phyloP scores from a whole-genome alignment of 2,329 filamentous ascomycete species.

The Fusarium mundagurra region DNA sequence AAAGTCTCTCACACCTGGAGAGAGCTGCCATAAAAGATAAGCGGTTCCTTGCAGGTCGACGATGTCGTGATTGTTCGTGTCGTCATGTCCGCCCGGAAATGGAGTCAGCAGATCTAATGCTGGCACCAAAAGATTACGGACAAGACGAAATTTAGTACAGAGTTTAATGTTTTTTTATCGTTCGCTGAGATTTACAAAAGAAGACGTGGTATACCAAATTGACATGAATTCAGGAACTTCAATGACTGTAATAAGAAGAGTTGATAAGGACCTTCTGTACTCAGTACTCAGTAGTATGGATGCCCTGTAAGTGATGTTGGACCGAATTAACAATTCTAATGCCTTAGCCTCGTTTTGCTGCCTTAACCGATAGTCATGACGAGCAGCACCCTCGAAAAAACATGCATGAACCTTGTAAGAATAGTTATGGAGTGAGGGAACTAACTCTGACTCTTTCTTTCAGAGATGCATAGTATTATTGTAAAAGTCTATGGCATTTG shows the following conservation, averaged over 20 bases:
- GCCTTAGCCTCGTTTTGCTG: constrained; percentile 29
- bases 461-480: not conserved
- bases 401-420: not conserved
- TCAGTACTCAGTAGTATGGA: not conserved
- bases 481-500: not conserved
- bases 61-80: constrained; percentile 30
- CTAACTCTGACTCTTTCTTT: not conserved
- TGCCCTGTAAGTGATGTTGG: not conserved
- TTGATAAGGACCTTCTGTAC: not conserved
- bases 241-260: not conserved
- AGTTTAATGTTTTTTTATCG: not conserved
- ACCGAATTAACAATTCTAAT: not conserved
- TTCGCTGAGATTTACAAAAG: not conserved
- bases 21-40: constrained; percentile 22
- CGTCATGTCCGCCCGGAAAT: constrained; percentile 19
- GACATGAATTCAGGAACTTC: not conserved
- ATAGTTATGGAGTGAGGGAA: not conserved
- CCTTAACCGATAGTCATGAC: constrained; percentile 10
- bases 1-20: constrained; percentile 13
- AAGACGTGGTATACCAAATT: not conserved
- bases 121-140: not conserved
- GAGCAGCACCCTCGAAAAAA: not conserved
- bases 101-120: constrained; percentile 19
- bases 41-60: constrained; percentile 35
- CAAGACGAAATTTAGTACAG: not conserved